A percentile compares a stretch with the other conserved stretches of the same genome.
These are phyloP conservation scores for Boletus bicolor DNA, from an alignment of 768 basidiomycete genomes.

Conservation along the genomic window DNA sequence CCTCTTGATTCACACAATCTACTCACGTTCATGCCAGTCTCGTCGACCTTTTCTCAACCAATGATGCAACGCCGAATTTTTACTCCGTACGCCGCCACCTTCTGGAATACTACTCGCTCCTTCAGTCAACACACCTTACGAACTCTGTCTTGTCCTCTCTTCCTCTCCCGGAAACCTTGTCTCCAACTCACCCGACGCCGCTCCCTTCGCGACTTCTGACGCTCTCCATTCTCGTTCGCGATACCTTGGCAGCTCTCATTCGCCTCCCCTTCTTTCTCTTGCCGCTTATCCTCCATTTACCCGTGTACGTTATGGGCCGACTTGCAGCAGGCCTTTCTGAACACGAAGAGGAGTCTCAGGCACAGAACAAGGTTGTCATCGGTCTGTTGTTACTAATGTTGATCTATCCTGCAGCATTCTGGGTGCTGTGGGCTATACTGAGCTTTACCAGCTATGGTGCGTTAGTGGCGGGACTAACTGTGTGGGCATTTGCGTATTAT, in stretches of 20 bases:
- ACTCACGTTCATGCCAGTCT: conserved; percentile 49
- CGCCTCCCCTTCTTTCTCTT: conserved; percentile 87
- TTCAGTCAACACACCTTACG: conserved; percentile 76
- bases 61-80: conserved; percentile 59
- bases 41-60: conserved; percentile 81
- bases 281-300: conserved; percentile 79
- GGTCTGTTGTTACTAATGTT: conserved; percentile 70
- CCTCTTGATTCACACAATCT: conserved; percentile 13
- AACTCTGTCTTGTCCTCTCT: conserved; percentile 82
- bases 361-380: conserved; percentile 94
- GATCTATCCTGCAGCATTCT: conserved; percentile 83
- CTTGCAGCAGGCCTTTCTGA: conserved; percentile 70
- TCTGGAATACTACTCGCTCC: conserved; percentile 84
- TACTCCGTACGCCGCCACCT: conserved; percentile 63
- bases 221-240: conserved; percentile 71
- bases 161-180: conserved; percentile 79
- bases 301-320: conserved; percentile 80
- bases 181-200: conserved; percentile 66
- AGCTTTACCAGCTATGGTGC: conserved; percentile 74
- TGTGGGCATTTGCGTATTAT: conserved; percentile 80
- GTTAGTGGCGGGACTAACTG: conserved; percentile 59
- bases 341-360: conserved; percentile 91
- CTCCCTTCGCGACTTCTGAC: conserved; percentile 84
- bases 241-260: conserved; percentile 65
- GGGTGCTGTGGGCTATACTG: conserved; percentile 81